These are phyloP conservation scores for Irpex sp. DNA, from an alignment of 1,284 basidiomycete genomes.

Conservation along the genomic window DNA sequence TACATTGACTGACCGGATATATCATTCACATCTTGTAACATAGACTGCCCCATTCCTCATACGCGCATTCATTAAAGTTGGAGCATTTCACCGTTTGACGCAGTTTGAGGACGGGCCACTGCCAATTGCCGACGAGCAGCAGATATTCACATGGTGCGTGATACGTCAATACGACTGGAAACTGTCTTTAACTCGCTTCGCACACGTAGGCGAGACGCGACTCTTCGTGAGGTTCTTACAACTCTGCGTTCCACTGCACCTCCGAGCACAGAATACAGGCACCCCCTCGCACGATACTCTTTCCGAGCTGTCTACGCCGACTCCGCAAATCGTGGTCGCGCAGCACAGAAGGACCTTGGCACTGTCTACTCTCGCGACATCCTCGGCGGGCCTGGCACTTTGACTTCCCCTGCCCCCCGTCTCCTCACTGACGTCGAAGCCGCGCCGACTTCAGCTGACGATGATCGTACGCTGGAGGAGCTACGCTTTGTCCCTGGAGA, in stretches of 20 bases:
- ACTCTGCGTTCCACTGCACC: conserved; percentile 67
- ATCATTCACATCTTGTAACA: not conserved
- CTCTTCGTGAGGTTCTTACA: conserved; percentile 70
- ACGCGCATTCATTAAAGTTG: conserved; percentile 77
- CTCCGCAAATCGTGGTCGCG: conserved; percentile 61
- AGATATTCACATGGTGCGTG: conserved; percentile 69
- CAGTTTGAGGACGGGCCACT: conserved; percentile 72
- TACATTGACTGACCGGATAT: not conserved
- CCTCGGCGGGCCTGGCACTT: conserved; percentile 67
- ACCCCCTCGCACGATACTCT: conserved; percentile 73
- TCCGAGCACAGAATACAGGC: conserved; percentile 62
- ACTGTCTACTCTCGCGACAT: conserved; percentile 77
- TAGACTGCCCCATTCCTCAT: conserved; percentile 77
- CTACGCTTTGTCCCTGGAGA: conserved; percentile 75
- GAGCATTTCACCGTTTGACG: conserved; percentile 63
- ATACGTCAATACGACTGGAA: conserved; percentile 3
- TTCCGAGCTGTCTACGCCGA: conserved; percentile 78
- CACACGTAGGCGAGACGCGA: conserved; percentile 67
- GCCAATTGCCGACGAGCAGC: conserved; percentile 74
- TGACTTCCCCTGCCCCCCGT: conserved; percentile 51
- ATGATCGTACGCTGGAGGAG: conserved; percentile 70
- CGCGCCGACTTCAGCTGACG: conserved; percentile 28
- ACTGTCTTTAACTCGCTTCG: not conserved
- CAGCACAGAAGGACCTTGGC: conserved; percentile 71
- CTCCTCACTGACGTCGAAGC: conserved; percentile 52